Percentiles rank a stretch among this genome's conserved stretches.
These are phyloP conservation scores for Corymbia calophylla DNA, from an alignment of 441 rosid genomes.

Conservation along the genomic window DNA sequence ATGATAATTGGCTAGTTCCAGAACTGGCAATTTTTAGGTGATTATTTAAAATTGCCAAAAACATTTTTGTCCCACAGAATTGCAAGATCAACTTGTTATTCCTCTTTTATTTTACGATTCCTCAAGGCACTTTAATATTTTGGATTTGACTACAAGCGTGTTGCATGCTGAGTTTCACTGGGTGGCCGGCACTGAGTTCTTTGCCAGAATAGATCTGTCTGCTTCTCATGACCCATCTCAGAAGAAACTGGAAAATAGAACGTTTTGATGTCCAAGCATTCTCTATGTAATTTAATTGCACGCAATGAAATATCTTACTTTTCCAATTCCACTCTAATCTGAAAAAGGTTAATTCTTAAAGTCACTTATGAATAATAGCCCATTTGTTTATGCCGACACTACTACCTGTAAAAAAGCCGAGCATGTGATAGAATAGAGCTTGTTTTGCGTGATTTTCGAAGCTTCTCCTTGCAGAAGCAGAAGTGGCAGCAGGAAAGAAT, in stretches of 20 bases:
- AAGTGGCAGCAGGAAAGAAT: conserved; percentile 12
- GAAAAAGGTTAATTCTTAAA: neutral
- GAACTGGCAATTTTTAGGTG: neutral
- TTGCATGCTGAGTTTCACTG: neutral
- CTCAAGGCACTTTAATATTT: neutral
- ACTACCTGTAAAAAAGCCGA: neutral
- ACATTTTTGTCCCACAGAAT: neutral
- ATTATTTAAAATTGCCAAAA: neutral
- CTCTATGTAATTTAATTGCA: neutral
- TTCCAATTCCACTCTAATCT: neutral
- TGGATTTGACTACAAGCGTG: neutral
- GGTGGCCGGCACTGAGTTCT: neutral
- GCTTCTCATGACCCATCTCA: neutral
- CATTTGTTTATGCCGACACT: neutral
- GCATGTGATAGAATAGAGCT: neutral
- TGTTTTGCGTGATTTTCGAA: neutral
- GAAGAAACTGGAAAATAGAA: neutral
- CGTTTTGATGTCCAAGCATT: neutral
- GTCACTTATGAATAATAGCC: neutral
- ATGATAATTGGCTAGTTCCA: neutral
- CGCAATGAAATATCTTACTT: neutral
- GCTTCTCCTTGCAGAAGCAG: conserved; percentile 21
- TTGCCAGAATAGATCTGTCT: neutral
- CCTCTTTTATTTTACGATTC: neutral
- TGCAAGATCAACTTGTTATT: neutral